Conservation (phyloP, 2,329 filamentous ascomycete genomes). For the Stagonosporopsis cucurbitacearum region DNA sequence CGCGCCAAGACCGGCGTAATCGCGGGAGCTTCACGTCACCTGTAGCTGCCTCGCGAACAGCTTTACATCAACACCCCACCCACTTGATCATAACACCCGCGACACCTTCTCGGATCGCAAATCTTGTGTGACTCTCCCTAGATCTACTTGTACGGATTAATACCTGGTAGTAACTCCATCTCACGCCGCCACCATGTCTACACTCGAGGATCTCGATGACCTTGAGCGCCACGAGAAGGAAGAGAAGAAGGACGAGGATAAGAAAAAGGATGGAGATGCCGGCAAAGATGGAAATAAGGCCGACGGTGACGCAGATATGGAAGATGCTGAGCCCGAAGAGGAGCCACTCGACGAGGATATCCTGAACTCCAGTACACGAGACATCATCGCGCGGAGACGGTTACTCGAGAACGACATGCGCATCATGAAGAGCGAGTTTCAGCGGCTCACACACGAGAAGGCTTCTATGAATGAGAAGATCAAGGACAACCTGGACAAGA, state of each 20-base stretch:
- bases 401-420: slow-evolving; percentile 96
- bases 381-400: slow-evolving; percentile 88
- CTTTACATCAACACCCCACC: slow-evolving; percentile 29
- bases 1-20: slow-evolving; percentile 33
- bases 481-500: slow-evolving; percentile 98
- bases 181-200: slow-evolving; percentile 70
- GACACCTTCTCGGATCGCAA: slow-evolving; percentile 7
- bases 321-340: slow-evolving; percentile 72
- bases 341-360: slow-evolving; percentile 93
- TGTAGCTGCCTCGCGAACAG: slow-evolving; percentile 44
- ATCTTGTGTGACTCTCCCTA: neutral
- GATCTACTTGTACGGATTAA: neutral
- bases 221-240: slow-evolving; percentile 81
- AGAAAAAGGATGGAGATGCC: slow-evolving; percentile 59
- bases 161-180: slow-evolving; percentile 11
- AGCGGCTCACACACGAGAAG: slow-evolving; percentile 94
- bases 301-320: slow-evolving; percentile 87
- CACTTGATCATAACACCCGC: slow-evolving; percentile 13
- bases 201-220: slow-evolving; percentile 89
- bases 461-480: slow-evolving; percentile 97
- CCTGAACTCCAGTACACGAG: slow-evolving; percentile 87
- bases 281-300: slow-evolving; percentile 64
- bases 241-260: slow-evolving; percentile 65
- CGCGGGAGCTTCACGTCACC: slow-evolving; percentile 39
- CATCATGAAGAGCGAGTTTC: slow-evolving; percentile 98